Conservation (phyloP, 1,139 yeast genomes). For the Kodamaea anthophila region DNA sequence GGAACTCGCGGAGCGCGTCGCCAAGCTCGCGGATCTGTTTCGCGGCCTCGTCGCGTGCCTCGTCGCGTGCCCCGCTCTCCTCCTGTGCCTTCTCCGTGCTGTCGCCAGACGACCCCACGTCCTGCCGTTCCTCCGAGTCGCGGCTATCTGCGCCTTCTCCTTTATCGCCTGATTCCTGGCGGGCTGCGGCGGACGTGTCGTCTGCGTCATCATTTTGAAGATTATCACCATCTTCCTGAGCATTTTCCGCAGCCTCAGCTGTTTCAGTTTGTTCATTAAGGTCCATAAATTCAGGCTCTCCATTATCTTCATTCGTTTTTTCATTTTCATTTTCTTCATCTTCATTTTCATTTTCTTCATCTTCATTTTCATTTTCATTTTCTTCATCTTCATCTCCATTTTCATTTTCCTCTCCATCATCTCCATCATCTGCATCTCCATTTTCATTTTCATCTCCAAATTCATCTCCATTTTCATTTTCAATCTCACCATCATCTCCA, state of each 20-base stretch:
- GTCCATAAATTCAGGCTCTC: too few relatives aligned
- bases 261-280: conserved; percentile 13
- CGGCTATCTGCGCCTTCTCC: conserved; percentile 77
- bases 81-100: conserved; percentile 41
- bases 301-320: conserved; percentile 19
- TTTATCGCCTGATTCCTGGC: conserved; percentile 64
- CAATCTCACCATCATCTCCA: conserved; percentile 17
- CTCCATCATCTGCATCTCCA: conserved; percentile 12
- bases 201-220: conserved; percentile 49
- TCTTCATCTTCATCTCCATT: conserved; percentile 18
- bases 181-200: conserved; percentile 58
- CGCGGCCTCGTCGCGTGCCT: conserved; percentile 67
- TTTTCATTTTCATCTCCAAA: conserved; percentile 10
- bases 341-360: conserved; percentile 24
- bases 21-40: conserved; percentile 85
- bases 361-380: conserved; percentile 21
- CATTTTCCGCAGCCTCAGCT: conserved; percentile 21
- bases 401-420: conserved; percentile 13
- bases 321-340: conserved; percentile 20
- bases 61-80: conserved; percentile 31
- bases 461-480: conserved; percentile 14
- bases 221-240: conserved; percentile 36
- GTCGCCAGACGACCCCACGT: conserved; percentile 65
- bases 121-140: conserved; percentile 60
- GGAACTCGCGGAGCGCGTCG: conserved; percentile 85